Evolutionary conservation across 2,329 filamentous ascomycete species (phyloP).

Genomic region (Harringtonia lauricola): DNA sequence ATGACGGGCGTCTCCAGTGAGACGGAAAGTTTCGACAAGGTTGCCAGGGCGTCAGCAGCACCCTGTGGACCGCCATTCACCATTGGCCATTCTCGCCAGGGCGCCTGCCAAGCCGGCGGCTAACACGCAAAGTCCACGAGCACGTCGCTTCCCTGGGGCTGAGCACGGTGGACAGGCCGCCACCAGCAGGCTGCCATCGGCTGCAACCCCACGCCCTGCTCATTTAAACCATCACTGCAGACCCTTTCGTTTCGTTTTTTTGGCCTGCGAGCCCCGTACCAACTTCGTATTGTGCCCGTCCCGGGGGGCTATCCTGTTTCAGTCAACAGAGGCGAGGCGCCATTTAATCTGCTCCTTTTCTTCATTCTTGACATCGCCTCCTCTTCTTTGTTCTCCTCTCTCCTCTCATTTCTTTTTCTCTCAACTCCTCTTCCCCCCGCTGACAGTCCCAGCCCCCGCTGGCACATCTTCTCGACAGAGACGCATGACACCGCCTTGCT

Average conservation of each 20-base stretch:
- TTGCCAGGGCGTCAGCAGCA: too few relatives aligned
- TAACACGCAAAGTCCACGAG: too few relatives aligned
- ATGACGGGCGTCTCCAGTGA: too few relatives aligned
- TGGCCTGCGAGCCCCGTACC: background rate
- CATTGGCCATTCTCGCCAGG: too few relatives aligned
- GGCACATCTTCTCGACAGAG: background rate
- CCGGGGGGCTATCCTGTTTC: background rate
- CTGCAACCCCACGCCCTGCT: too few relatives aligned
- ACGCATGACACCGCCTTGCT: slow-evolving; percentile 4
- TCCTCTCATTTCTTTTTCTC: background rate
- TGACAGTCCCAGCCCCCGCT: background rate
- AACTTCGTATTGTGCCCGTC: background rate
- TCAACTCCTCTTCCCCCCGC: background rate
- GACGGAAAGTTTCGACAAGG: too few relatives aligned
- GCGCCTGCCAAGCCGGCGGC: too few relatives aligned
- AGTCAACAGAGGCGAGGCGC: background rate
- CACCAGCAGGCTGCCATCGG: background rate
- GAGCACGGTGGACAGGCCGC: background rate
- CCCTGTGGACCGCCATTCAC: too few relatives aligned
- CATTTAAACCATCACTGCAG: background rate
- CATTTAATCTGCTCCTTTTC: background rate
- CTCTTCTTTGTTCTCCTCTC: too few relatives aligned
- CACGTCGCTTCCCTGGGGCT: too few relatives aligned
- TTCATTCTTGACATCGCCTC: background rate
- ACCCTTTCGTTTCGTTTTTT: too few relatives aligned